Conservation (phyloP, 495 filamentous ascomycete genomes). For the Lepidopterella palustris region DNA sequence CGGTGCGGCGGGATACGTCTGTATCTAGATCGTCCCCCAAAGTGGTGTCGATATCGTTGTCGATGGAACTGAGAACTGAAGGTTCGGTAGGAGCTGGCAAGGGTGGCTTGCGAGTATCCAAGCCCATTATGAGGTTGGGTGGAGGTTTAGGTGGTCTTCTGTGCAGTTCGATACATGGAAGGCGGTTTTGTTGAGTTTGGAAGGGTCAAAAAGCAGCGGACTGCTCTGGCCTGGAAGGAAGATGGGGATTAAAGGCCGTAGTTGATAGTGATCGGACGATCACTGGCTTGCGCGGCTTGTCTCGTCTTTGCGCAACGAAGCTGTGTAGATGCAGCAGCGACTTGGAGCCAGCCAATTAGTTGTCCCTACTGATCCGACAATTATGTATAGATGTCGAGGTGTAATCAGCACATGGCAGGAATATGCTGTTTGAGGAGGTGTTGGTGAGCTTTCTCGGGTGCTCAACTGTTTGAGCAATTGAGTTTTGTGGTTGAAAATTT, state of each 20-base stretch:
- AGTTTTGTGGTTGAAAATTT: not conserved
- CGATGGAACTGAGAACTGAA: slow-evolving; percentile 31
- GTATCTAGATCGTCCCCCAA: slow-evolving; percentile 60
- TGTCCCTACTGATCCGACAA: not conserved
- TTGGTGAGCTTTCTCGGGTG: not conserved
- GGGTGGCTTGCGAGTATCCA: slow-evolving; percentile 34
- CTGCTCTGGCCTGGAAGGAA: not conserved
- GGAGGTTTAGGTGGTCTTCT: not conserved
- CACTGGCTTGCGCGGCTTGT: not conserved
- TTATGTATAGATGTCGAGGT: not conserved
- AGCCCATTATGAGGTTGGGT: slow-evolving; percentile 29
- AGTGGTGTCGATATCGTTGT: slow-evolving; percentile 27
- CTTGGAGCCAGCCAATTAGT: slow-evolving; percentile 3
- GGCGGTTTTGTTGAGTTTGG: not conserved
- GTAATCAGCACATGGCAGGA: not conserved
- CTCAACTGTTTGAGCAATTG: not conserved
- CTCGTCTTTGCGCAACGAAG: not conserved
- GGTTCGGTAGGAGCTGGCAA: slow-evolving; percentile 35
- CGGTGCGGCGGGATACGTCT: slow-evolving; percentile 69
- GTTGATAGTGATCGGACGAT: not conserved
- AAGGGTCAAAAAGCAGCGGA: not conserved
- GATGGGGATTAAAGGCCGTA: not conserved
- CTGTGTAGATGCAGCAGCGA: not conserved
- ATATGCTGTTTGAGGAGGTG: not conserved
- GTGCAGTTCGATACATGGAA: slow-evolving; percentile 3